phyloP scores from a whole-genome alignment of 768 basidiomycete species.

The Lepiota brunneoincarnata region DNA sequence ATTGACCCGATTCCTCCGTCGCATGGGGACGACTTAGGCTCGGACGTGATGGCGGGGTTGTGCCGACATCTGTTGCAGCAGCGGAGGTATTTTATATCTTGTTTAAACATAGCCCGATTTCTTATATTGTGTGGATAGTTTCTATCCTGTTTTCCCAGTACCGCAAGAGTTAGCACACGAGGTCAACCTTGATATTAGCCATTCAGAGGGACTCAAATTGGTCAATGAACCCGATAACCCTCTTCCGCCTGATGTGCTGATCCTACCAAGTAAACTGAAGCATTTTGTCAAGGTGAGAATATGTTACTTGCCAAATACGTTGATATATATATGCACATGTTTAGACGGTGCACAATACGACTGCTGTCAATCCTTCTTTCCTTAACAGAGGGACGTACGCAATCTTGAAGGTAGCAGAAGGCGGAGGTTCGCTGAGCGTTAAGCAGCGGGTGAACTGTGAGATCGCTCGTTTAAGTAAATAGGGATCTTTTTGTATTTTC shows the following conservation, averaged over 20 bases:
- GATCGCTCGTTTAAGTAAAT: conserved; percentile 2
- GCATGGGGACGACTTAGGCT: conserved; percentile 40
- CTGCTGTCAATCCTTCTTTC: conserved; percentile 85
- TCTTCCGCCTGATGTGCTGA: conserved; percentile 76
- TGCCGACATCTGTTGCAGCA: conserved; percentile 85
- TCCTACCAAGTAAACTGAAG: conserved; percentile 85
- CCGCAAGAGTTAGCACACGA: conserved; percentile 73
- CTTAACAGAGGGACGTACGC: conserved; percentile 61
- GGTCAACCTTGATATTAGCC: conserved; percentile 88
- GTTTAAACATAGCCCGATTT: not conserved
- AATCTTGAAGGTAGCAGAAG: conserved; percentile 35
- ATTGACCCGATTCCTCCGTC: conserved; percentile 41
- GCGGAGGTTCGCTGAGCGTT: conserved; percentile 18
- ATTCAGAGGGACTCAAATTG: conserved; percentile 47
- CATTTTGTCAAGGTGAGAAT: conserved; percentile 79
- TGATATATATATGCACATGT: not conserved
- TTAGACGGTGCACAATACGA: conserved; percentile 75
- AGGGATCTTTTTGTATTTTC: not conserved
- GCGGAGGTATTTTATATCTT: conserved; percentile 53
- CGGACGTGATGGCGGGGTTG: conserved; percentile 77
- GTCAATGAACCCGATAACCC: conserved; percentile 36
- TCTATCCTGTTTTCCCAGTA: conserved; percentile 93
- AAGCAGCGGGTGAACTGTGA: conserved; percentile 29
- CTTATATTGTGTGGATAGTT: conserved; percentile 43
- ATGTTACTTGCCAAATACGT: not conserved